Evolutionary conservation across 208 protist species (phyloP), one percentile per base, ranked within the genome.

Genomic region (Leishmania tropica): DNA sequence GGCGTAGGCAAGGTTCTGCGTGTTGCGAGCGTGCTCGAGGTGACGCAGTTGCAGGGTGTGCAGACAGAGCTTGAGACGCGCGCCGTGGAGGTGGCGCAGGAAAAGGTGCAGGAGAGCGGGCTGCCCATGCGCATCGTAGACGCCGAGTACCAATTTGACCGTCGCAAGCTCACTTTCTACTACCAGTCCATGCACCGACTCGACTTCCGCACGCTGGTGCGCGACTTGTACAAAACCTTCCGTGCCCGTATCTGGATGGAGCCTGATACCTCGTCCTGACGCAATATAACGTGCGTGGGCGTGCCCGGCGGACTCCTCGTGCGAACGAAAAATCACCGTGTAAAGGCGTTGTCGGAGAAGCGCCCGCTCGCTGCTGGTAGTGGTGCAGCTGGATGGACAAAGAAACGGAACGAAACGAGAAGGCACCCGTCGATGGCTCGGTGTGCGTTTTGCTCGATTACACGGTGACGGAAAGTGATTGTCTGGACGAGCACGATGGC

Each of bases 211-310:
- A 94, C 92, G 35, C 87, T 98, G 11, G 92, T 98, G 73, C 89
- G 94, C 17, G 94, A 97, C 78, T 84, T 98, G 53, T 98, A 97
- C 90, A 95, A 97, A 77, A 95, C 93, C 6, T 98, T 97, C 68
- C 90, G 93, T 31, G 96, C 94, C 2, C 96, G 96, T 62, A 98
- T 98, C 84, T 98, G 96, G 94, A 98, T 98, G 96, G 93, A 98
- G 85, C 89, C 86, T 0, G 92, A 95, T 60, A 87, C 85, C 11
- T 78, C 84, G 8, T 86, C 79, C 17, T 89, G 86, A 88, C 24
- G 68, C 35, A 47, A 75, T 28, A 48, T 60, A 11, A 37, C 40
- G 47, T 47, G 28, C 48, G n/a, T 45, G 4, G 40, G 31, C 24
- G 13, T 7, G 62, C 3, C 21, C 35, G 31, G 21, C 11, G 24